Percentiles rank a stretch among this genome's conserved stretches.
These are phyloP conservation scores for Taxillus chinensis DNA, from an alignment of 164 flowering plant genomes.

Conservation along the genomic window DNA sequence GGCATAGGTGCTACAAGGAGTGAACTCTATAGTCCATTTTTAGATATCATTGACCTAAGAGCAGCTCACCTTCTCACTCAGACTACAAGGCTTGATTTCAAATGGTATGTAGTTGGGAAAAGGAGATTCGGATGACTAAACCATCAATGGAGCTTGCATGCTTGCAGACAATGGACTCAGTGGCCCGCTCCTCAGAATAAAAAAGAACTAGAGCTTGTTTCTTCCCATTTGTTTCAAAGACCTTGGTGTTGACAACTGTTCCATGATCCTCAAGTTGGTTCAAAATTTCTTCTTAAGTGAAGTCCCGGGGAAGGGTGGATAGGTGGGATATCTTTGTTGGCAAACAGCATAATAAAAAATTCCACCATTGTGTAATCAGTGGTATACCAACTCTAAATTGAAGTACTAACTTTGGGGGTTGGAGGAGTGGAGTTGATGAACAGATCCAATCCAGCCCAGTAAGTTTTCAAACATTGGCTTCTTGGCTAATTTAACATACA, in stretches of 20 bases:
- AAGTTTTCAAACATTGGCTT: no score
- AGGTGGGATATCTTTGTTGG: constrained; percentile 3
- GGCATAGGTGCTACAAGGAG: constrained; percentile 98
- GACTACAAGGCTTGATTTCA: no score
- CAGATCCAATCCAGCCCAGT: no score
- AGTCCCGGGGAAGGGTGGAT: constrained; percentile 4
- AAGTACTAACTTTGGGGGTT: no score
- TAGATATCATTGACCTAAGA: constrained; percentile 50
- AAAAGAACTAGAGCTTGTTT: constrained; percentile 1
- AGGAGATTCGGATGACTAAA: constrained; percentile 1
- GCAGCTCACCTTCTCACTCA: no score
- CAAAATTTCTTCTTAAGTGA: neutral
- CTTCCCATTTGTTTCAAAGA: constrained; percentile 4
- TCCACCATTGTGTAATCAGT: no score
- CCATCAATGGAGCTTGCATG: constrained; percentile 4
- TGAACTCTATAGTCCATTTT: constrained; percentile 79
- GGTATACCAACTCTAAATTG: no score
- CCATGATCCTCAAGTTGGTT: constrained; percentile 2
- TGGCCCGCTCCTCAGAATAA: constrained; percentile 2
- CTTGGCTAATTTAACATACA: no score
- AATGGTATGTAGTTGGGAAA: constrained; percentile 1
- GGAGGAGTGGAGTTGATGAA: no score
- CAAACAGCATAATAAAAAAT: neutral
- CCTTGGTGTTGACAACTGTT: neutral
- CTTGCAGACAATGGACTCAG: constrained; percentile 4